Evolutionary conservation across 345 rosid species (phyloP).

Genomic region (Eucalyptus albens): DNA sequence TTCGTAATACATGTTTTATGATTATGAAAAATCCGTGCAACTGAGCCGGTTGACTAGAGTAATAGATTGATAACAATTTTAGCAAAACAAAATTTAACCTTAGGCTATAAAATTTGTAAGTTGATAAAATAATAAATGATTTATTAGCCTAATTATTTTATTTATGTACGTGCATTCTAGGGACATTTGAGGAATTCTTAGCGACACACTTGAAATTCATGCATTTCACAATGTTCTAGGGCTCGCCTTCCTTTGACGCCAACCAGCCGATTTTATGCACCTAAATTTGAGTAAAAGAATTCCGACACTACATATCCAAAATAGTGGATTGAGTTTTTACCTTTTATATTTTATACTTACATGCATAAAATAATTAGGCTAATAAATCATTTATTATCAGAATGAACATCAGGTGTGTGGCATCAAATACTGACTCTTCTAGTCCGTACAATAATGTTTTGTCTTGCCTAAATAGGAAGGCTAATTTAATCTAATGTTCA

Average conservation of each 20-base stretch:
- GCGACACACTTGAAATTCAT: not conserved
- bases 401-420: too few relatives aligned
- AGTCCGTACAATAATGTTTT: too few relatives aligned
- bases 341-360: too few relatives aligned
- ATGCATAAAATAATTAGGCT: too few relatives aligned
- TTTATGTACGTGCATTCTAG: not conserved
- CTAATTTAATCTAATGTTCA: not conserved
- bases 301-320: too few relatives aligned
- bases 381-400: too few relatives aligned
- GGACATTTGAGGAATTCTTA: not conserved
- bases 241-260: not conserved
- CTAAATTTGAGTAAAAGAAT: too few relatives aligned
- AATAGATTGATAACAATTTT: not conserved
- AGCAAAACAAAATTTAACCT: not conserved
- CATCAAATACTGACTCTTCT: too few relatives aligned
- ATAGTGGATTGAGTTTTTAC: too few relatives aligned
- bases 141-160: not conserved
- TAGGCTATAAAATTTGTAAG: not conserved
- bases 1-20: too few relatives aligned
- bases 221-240: not conserved
- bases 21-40: not conserved
- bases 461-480: too few relatives aligned
- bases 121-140: not conserved
- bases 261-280: too few relatives aligned
- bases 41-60: not conserved